Conservation (phyloP, 2,329 filamentous ascomycete species). For the Ophiostoma angusticollis region DNA sequence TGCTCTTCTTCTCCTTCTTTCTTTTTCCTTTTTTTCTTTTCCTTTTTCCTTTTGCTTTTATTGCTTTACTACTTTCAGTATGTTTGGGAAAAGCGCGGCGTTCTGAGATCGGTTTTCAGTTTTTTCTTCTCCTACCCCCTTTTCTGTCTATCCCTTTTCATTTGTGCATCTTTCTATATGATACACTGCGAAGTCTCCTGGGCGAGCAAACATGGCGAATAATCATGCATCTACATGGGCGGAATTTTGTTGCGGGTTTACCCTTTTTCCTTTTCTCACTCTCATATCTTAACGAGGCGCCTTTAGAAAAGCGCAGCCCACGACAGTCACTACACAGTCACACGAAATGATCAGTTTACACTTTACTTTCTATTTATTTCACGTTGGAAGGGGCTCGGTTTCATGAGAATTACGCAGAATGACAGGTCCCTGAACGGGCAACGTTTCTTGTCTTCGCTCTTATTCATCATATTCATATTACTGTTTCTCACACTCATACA, state of each 20-base stretch:
- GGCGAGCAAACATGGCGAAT: too few relatives aligned
- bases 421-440: background rate
- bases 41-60: background rate
- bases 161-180: background rate
- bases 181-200: slow-evolving; percentile 5
- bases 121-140: background rate
- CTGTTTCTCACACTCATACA: too few relatives aligned
- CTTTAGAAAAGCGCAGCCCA: too few relatives aligned
- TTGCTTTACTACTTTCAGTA: background rate
- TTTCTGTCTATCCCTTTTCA: too few relatives aligned
- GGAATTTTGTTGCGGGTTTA: too few relatives aligned
- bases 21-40: slow-evolving; percentile 3
- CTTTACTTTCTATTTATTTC: too few relatives aligned
- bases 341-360: too few relatives aligned
- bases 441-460: background rate
- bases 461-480: background rate
- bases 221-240: too few relatives aligned
- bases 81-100: slow-evolving; percentile 11
- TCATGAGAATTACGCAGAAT: background rate
- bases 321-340: background rate
- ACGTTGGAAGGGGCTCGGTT: too few relatives aligned
- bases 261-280: background rate
- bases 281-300: background rate
- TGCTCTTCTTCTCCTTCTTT: background rate
- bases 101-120: slow-evolving; percentile 1